These are phyloP conservation scores for Fusarium albidum DNA, from an alignment of 2,329 filamentous ascomycete species.

Conservation along the genomic window DNA sequence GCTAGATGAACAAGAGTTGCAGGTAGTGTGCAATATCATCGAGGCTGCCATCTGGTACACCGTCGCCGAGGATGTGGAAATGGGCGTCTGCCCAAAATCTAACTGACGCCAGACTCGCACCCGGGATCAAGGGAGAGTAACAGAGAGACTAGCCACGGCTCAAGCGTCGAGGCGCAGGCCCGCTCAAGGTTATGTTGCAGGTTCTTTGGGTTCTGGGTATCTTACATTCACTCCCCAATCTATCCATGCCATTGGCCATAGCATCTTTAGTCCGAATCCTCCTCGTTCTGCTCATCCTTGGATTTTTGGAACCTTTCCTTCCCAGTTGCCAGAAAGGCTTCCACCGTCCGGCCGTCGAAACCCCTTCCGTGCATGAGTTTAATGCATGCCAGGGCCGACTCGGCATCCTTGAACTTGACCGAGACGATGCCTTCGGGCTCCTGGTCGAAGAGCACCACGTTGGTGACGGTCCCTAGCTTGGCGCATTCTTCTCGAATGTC, in stretches of 20 bases:
- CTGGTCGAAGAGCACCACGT: constrained; percentile 88
- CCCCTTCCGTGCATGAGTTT: constrained; percentile 79
- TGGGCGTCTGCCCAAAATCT: constrained; percentile 36
- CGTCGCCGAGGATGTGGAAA: constrained; percentile 54
- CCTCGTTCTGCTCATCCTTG: constrained; percentile 61
- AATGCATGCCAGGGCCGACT: constrained; percentile 77
- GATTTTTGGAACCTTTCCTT: constrained; percentile 78
- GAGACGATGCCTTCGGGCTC: constrained; percentile 86
- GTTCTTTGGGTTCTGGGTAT: constrained; percentile 35
- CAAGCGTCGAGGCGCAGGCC: constrained; percentile 1
- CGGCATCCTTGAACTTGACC: constrained; percentile 78
- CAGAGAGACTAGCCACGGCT: background rate
- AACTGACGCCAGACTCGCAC: constrained; percentile 10
- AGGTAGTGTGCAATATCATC: constrained; percentile 73
- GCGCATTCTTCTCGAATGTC: constrained; percentile 91
- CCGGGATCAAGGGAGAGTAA: constrained; percentile 1
- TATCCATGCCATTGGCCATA: constrained; percentile 7
- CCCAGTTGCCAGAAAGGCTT: constrained; percentile 75
- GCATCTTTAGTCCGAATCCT: constrained; percentile 42
- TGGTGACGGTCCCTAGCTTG: constrained; percentile 87
- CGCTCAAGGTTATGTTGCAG: constrained; percentile 11
- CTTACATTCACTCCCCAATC: constrained; percentile 32
- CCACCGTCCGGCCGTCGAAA: constrained; percentile 76
- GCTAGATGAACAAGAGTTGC: constrained; percentile 69
- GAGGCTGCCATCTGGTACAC: constrained; percentile 77